Evolutionary conservation across 2,329 filamentous ascomycete species (phyloP), one percentile per base, ranked within the genome.

Genomic region (Penicillium sp.): DNA sequence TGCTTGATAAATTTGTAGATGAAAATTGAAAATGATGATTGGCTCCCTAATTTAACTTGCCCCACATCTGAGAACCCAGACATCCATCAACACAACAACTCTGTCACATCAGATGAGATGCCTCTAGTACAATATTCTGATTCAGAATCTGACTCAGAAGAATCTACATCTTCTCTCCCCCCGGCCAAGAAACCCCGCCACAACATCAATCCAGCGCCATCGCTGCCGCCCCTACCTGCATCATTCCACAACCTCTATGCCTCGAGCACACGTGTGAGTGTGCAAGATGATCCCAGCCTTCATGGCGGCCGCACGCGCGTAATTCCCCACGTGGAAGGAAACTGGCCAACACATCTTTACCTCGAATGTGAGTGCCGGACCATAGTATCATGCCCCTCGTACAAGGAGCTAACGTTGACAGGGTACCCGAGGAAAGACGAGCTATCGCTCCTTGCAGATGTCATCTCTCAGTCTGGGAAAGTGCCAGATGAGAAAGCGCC

Each of bases 331-430:
- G 80, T 93, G 27, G 84, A 87, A 58, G 94, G 94, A 59, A 91
- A 92, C 73, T 99, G 94, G 94, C 91, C 93, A 1, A 91, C 87
- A 34, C 93, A 97, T 75, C 72, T 97, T 45, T 97, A 96, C 73
- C 80, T 96, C 55, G 93, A 97, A 78, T 99, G 94, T 95, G 81
- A 76, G 86, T 79, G n/a, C 11, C 13, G 1, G 27, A 19, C 54
- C 33, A 16, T 46, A 19, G 45, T 55, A 31, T 29, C 13, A 9
- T 27, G 45, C 21, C 15, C 27, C 41, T 38, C 40, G 13, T 27
- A 38, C 39, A 39, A 46, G 50, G 57, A 62, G 33, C 68, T 68
- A 55, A 58, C 39, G 45, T 50, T 43, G 57, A 41, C 52, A 78
- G 77, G 76, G 76, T 72, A 72, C 64, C 77, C 78, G 10, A 62